A percentile compares a stretch with the other conserved stretches of the same genome.
Evolutionary conservation across 306 rosid species (phyloP).

Genomic region (Delonix regia): DNA sequence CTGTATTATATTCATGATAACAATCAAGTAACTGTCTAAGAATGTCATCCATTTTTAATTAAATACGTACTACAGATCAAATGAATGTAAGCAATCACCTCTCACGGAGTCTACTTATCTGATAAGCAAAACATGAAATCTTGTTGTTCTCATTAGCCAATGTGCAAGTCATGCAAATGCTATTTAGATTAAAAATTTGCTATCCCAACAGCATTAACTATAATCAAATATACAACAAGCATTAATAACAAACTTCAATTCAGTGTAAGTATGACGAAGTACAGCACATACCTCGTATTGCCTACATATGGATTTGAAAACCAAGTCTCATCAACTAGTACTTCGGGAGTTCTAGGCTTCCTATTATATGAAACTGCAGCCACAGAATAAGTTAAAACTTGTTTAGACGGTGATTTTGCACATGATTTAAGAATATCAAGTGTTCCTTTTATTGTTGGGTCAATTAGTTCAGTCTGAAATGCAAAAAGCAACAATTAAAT

Average conservation of each 20-base stretch:
- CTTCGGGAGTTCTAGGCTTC: conserved; percentile 1
- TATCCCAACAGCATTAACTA: neutral
- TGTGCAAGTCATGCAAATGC: neutral
- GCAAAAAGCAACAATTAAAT: neutral
- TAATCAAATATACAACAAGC: neutral
- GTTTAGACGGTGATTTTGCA: conserved; percentile 7
- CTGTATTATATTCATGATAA: neutral
- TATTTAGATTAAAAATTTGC: neutral
- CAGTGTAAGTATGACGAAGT: neutral
- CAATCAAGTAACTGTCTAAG: neutral
- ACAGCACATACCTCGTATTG: neutral
- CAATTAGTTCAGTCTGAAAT: conserved; percentile 25
- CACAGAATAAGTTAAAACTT: conserved; percentile 15
- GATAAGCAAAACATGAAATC: neutral
- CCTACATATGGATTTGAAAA: conserved; percentile 3
- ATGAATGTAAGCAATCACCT: neutral
- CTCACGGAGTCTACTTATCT: neutral
- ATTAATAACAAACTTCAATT: neutral
- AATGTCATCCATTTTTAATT: neutral
- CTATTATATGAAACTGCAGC: neutral
- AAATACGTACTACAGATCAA: neutral
- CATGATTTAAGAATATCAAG: conserved; percentile 25
- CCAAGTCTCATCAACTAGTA: conserved; percentile 19
- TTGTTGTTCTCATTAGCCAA: neutral
- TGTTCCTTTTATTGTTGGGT: conserved; percentile 10